Evolutionary conservation across 208 protist genomes (phyloP).

Genomic region (Kentomonas sorsogonicus): DNA sequence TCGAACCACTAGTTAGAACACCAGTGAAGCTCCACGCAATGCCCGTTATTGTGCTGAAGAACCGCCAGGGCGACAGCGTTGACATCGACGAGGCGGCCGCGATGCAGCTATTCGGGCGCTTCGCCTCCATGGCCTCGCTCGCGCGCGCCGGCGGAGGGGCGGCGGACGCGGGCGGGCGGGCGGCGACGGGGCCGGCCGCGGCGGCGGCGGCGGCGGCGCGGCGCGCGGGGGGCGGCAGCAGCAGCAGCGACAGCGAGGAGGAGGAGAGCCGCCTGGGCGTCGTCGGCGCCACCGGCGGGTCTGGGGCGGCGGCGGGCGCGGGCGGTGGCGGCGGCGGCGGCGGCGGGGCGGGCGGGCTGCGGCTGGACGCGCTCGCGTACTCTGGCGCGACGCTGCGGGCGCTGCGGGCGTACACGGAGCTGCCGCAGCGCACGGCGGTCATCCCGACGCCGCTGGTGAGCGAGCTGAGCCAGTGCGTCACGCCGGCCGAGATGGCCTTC

Average conservation of each 20-base stretch:
- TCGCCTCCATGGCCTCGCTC: constrained; percentile 22
- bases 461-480: constrained; percentile 22
- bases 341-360: constrained; percentile 13
- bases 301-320: no score
- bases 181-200: constrained; percentile 14
- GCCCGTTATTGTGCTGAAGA: no score
- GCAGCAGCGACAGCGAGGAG: constrained; percentile 19
- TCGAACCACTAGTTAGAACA: constrained; percentile 14
- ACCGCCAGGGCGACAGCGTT: constrained; percentile 18
- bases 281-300: no score
- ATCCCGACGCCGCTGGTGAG: constrained; percentile 43
- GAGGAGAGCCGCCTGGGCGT: no score
- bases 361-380: constrained; percentile 36
- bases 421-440: constrained; percentile 20
- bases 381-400: constrained; percentile 28
- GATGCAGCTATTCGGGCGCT: constrained; percentile 24
- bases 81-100: constrained; percentile 27
- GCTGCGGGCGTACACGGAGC: constrained; percentile 23
- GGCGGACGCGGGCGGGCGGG: no score
- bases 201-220: constrained; percentile 14
- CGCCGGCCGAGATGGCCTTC: constrained; percentile 37
- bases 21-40: no score
- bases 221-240: no score
- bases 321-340: no score
- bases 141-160: constrained; percentile 15